Percentiles rank a stretch among this genome's conserved stretches.
phyloP scores from a whole-genome alignment of 805 yeast genomes.

The Debaryomyces prosopidis region DNA sequence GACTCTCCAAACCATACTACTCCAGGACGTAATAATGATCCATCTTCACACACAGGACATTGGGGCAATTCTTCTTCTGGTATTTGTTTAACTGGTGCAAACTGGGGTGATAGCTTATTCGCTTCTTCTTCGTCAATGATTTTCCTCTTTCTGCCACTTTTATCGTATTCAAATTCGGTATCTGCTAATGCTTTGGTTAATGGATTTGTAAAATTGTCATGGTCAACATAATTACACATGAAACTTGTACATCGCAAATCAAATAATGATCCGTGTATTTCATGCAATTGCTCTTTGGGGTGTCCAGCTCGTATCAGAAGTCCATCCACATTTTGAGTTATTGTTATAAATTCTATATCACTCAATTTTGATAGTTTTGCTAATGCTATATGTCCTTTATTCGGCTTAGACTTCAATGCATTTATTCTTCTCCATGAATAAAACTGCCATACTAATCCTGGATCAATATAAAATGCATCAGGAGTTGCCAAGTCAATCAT shows the following conservation, averaged over 20 bases:
- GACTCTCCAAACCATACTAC: constrained; percentile 97
- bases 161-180: constrained; percentile 36
- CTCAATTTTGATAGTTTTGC: constrained; percentile 55
- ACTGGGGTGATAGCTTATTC: constrained; percentile 38
- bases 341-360: constrained; percentile 51
- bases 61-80: constrained; percentile 58
- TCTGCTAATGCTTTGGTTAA: constrained; percentile 53
- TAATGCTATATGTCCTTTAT: constrained; percentile 69
- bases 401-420: constrained; percentile 71
- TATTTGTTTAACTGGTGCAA: constrained; percentile 49
- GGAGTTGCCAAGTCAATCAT: constrained; percentile 89
- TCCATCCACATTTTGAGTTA: constrained; percentile 86
- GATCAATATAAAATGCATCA: constrained; percentile 81
- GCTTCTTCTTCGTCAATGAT: constrained; percentile 9
- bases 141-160: constrained; percentile 14
- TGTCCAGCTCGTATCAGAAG: constrained; percentile 68
- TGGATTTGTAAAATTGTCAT: constrained; percentile 56
- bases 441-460: constrained; percentile 89
- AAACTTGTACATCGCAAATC: constrained; percentile 74
- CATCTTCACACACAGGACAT: constrained; percentile 74
- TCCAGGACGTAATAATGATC: constrained; percentile 72
- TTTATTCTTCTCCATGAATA: constrained; percentile 66
- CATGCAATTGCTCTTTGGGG: constrained; percentile 50
- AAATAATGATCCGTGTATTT: constrained; percentile 80
- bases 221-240: constrained; percentile 61